Evolutionary conservation across 148 eudicot species (phyloP).

Genomic region (Rhododendron kiyosumense): DNA sequence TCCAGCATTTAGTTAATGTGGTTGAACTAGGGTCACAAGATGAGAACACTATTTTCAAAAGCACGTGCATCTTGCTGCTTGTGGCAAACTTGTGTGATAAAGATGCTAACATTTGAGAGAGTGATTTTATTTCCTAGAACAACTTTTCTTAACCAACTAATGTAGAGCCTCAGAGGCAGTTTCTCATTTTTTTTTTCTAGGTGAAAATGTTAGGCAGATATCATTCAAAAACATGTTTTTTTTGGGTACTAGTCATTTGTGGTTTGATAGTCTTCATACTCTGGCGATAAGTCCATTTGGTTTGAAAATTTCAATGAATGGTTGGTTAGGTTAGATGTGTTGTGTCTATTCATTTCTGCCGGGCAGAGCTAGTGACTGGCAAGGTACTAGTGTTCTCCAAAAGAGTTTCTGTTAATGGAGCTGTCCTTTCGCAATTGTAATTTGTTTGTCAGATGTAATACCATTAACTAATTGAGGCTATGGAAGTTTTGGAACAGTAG

Average conservation of each 20-base stretch:
- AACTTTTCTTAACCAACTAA: neutral
- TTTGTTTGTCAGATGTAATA: neutral
- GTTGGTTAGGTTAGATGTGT: neutral
- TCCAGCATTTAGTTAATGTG: neutral
- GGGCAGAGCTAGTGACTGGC: neutral
- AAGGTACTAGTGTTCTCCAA: neutral
- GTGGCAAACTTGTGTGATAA: neutral
- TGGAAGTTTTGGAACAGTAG: neutral
- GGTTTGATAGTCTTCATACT: neutral
- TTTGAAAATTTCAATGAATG: neutral
- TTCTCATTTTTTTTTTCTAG: neutral
- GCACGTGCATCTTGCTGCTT: neutral
- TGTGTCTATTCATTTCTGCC: neutral
- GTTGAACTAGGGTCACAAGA: neutral
- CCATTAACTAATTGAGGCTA: neutral
- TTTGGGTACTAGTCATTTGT: neutral
- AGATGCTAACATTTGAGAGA: neutral
- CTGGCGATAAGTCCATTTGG: neutral
- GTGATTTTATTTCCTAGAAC: neutral
- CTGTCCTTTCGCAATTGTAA: neutral
- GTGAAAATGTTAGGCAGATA: neutral
- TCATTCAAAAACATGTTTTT: neutral
- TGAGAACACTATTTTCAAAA: neutral
- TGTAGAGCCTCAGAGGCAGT: neutral
- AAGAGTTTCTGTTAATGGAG: neutral